Evolutionary conservation across 768 basidiomycete species (phyloP).

Genomic region (Russula sp.): DNA sequence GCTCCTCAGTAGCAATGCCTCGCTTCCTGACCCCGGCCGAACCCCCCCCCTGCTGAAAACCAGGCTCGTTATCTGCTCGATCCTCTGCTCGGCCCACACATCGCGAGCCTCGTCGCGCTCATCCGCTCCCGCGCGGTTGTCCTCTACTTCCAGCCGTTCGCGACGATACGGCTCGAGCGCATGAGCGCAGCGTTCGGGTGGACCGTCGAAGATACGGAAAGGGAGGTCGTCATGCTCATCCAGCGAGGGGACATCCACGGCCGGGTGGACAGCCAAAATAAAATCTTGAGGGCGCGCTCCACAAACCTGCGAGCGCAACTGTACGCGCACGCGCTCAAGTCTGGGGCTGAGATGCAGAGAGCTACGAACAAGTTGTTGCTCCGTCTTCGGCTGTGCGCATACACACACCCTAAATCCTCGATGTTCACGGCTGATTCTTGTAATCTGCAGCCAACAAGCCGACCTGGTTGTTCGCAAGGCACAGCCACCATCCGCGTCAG

Average conservation of each 20-base stretch:
- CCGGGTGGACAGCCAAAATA: slow-evolving; percentile 85
- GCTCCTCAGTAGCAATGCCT: slow-evolving; percentile 9
- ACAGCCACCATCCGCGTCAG: slow-evolving; percentile 36
- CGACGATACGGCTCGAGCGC: slow-evolving; percentile 71
- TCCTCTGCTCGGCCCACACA: slow-evolving; percentile 67
- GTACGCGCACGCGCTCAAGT: slow-evolving; percentile 68
- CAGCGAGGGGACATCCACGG: slow-evolving; percentile 72
- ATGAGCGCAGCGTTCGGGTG: slow-evolving; percentile 88
- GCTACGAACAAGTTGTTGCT: slow-evolving; percentile 75
- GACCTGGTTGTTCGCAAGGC: slow-evolving; percentile 62
- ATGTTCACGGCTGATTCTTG: background rate
- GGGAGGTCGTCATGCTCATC: slow-evolving; percentile 71
- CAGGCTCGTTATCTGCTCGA: slow-evolving; percentile 77
- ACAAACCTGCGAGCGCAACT: slow-evolving; percentile 73
- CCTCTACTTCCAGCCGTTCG: slow-evolving; percentile 90
- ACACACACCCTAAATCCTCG: background rate
- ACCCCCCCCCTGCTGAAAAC: background rate
- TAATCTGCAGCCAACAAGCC: slow-evolving; percentile 62
- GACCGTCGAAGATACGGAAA: slow-evolving; percentile 63
- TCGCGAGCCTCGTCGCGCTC: slow-evolving; percentile 54
- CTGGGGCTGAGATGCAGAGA: slow-evolving; percentile 63
- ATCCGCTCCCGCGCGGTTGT: slow-evolving; percentile 74
- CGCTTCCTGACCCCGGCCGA: background rate
- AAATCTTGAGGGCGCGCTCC: slow-evolving; percentile 79
- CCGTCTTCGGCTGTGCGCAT: slow-evolving; percentile 72